Evolutionary conservation across 75 land plant genomes (phyloP).

Genomic region (Larix kaempferi): DNA sequence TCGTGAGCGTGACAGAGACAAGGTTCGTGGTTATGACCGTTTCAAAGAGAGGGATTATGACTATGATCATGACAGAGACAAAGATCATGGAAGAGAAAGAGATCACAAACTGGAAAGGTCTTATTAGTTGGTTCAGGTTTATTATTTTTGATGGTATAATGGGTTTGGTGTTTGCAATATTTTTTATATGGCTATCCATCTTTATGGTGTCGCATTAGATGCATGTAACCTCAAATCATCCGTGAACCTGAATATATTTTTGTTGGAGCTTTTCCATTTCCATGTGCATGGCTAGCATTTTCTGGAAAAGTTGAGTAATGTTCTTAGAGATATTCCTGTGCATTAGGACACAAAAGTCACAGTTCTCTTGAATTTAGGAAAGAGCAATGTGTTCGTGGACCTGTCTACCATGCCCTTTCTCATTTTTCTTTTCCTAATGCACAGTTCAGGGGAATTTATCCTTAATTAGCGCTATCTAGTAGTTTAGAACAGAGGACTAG

Average conservation of each 20-base stretch:
- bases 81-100: constrained; percentile 51
- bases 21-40: constrained; percentile 16
- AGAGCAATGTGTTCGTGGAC: no score
- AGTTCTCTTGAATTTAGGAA: no score
- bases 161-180: neutral
- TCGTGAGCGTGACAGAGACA: constrained; percentile 21
- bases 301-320: no score
- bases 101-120: constrained; percentile 39
- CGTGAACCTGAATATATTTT: neutral
- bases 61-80: constrained; percentile 39
- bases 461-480: no score
- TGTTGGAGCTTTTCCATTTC: no score
- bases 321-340: no score
- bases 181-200: constrained; percentile 1
- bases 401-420: no score
- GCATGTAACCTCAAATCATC: neutral
- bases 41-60: constrained; percentile 40
- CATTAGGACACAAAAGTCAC: no score
- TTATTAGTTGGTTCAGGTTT: neutral
- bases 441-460: no score
- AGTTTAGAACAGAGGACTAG: no score
- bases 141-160: neutral
- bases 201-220: neutral
- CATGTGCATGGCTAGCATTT: no score
- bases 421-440: no score